Conservation (phyloP, 345 rosid genomes). For the Populus deltoides region DNA sequence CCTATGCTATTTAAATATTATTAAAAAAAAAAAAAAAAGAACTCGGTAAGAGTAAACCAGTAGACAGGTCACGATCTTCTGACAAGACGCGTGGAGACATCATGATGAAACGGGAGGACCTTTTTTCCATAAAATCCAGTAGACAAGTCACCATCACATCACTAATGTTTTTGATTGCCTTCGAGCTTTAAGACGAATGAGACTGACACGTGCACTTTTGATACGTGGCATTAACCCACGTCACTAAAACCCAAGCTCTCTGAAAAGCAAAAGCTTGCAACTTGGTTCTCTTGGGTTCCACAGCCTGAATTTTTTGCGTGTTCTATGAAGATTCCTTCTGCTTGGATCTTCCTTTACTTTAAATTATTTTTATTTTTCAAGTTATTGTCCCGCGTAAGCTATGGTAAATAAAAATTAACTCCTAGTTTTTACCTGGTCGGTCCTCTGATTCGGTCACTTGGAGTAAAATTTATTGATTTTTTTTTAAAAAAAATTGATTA, state of each 20-base stretch:
- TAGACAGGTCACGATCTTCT: neutral
- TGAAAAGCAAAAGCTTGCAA: constrained; percentile 10
- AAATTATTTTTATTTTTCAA: too few species aligned
- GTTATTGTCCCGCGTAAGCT: too few species aligned
- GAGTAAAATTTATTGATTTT: too few species aligned
- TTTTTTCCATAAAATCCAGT: neutral
- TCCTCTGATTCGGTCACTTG: too few species aligned
- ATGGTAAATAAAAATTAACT: too few species aligned
- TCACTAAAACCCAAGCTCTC: neutral
- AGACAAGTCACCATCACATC: constrained; percentile 17
- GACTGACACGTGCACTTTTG: constrained; percentile 2
- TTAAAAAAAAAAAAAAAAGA: too few species aligned
- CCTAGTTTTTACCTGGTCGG: too few species aligned
- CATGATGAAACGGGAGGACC: neutral
- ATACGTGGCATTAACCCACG: constrained; percentile 25
- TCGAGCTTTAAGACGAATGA: constrained; percentile 15
- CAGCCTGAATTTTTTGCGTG: constrained; percentile 21
- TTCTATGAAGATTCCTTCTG: constrained; percentile 17
- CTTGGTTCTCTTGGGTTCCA: constrained; percentile 23
- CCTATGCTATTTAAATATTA: too few species aligned
- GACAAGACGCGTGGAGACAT: constrained; percentile 2
- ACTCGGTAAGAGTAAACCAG: too few species aligned
- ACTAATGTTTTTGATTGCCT: constrained; percentile 12
- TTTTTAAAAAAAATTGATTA: too few species aligned
- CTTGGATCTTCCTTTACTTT: too few species aligned